Evolutionary conservation across 1,284 basidiomycete genomes (phyloP).

Genomic region (Fomitopsis schrenkii): DNA sequence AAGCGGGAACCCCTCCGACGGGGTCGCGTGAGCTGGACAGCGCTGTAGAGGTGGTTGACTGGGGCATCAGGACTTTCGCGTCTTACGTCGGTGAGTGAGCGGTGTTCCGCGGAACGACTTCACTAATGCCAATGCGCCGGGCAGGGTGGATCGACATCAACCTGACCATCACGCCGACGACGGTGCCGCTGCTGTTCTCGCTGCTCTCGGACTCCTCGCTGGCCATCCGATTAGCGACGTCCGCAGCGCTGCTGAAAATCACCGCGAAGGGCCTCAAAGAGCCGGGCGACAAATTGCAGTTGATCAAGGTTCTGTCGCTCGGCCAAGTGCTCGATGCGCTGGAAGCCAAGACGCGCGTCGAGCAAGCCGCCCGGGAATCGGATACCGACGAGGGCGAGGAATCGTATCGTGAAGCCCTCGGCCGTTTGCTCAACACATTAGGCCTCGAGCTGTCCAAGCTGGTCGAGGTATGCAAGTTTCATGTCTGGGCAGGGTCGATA

Average conservation of each 20-base stretch:
- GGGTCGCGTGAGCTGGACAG: slow-evolving; percentile 50
- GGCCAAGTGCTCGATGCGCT: slow-evolving; percentile 77
- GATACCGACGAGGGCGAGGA: slow-evolving; percentile 77
- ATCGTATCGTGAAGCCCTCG: slow-evolving; percentile 87
- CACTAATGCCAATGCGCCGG: not conserved
- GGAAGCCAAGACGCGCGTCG: slow-evolving; percentile 70
- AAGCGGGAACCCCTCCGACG: slow-evolving; percentile 37
- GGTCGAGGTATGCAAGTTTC: slow-evolving; percentile 55
- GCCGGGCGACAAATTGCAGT: slow-evolving; percentile 84
- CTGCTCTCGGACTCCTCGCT: slow-evolving; percentile 80
- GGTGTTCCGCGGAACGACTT: not conserved
- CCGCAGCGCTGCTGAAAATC: slow-evolving; percentile 78
- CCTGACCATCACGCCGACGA: slow-evolving; percentile 88
- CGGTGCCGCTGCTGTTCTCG: slow-evolving; percentile 83
- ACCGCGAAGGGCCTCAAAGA: slow-evolving; percentile 93
- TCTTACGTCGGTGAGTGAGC: slow-evolving; percentile 88
- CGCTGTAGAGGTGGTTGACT: slow-evolving; percentile 80
- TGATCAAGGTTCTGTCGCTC: slow-evolving; percentile 88
- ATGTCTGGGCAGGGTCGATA: not conserved
- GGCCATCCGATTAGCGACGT: slow-evolving; percentile 81
- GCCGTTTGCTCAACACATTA: slow-evolving; percentile 79
- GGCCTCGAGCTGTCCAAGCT: slow-evolving; percentile 87
- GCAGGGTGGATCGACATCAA: slow-evolving; percentile 99
- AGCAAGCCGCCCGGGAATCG: slow-evolving; percentile 61
- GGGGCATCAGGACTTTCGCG: slow-evolving; percentile 87